These are phyloP conservation scores for Toxicodendron radicans DNA, from an alignment of 345 rosid species.

Conservation along the genomic window DNA sequence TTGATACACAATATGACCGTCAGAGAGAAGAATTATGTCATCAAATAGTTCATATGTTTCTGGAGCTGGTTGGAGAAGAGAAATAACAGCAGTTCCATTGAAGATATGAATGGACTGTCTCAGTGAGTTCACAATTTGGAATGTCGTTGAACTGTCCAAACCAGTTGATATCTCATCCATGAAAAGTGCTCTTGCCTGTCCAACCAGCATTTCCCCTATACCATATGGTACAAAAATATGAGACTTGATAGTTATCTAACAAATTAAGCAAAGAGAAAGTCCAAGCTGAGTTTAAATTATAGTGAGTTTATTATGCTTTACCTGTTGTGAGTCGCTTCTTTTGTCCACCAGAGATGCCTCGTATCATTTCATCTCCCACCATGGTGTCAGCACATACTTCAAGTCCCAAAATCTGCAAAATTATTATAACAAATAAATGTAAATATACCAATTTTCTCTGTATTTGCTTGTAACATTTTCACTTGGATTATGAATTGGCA, in stretches of 20 bases:
- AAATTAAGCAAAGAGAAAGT: too few relatives aligned
- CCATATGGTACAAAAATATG: neutral
- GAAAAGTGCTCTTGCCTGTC: slow-evolving; percentile 74
- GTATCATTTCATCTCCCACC: slow-evolving; percentile 58
- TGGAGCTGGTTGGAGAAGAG: slow-evolving; percentile 85
- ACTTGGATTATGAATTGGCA: slow-evolving; percentile 6
- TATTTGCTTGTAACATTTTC: neutral
- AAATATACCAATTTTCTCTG: neutral
- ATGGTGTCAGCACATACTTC: slow-evolving; percentile 59
- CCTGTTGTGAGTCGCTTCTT: slow-evolving; percentile 59
- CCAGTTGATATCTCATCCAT: slow-evolving; percentile 94
- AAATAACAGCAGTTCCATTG: slow-evolving; percentile 69
- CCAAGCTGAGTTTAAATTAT: neutral
- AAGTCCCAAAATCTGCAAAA: slow-evolving; percentile 54
- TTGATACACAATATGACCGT: slow-evolving; percentile 76
- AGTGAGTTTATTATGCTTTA: neutral
- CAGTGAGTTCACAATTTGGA: slow-evolving; percentile 72
- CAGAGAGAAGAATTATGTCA: slow-evolving; percentile 73
- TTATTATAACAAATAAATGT: too few relatives aligned
- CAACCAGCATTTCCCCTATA: slow-evolving; percentile 78
- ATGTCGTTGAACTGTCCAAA: slow-evolving; percentile 80
- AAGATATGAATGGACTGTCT: slow-evolving; percentile 58
- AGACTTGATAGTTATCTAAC: too few relatives aligned
- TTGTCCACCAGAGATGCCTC: slow-evolving; percentile 68
- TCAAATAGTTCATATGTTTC: slow-evolving; percentile 78